These are phyloP conservation scores for Chaetomidium leptoderma DNA, from an alignment of 495 filamentous ascomycete genomes.

Conservation along the genomic window DNA sequence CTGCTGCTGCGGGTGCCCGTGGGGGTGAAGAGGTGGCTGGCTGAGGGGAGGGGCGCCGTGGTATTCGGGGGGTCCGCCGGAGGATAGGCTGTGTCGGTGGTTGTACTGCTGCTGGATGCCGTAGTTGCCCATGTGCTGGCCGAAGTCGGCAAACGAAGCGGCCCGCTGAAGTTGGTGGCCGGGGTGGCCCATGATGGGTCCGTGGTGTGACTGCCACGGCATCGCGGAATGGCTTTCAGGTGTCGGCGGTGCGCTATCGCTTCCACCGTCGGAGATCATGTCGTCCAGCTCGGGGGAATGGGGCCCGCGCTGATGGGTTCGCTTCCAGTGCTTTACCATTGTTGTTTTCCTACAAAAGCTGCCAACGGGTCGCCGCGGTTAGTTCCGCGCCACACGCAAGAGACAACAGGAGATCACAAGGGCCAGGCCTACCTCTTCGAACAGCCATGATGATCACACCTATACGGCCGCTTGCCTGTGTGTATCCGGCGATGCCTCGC, in stretches of 20 bases:
- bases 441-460: conserved; percentile 72
- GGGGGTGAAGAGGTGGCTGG: conserved; percentile 13
- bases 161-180: conserved; percentile 39
- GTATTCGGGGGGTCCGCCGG: conserved; percentile 38
- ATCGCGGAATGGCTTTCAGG: conserved; percentile 37
- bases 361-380: conserved; percentile 23
- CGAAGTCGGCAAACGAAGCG: conserved; percentile 43
- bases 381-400: conserved; percentile 10
- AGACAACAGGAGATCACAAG: not conserved
- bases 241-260: conserved; percentile 48
- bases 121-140: conserved; percentile 42
- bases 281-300: conserved; percentile 52
- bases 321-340: conserved; percentile 75
- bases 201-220: conserved; percentile 36
- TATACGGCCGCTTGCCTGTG: conserved; percentile 80
- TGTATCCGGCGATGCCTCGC: conserved; percentile 84
- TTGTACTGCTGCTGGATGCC: conserved; percentile 36
- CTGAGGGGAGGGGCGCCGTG: conserved; percentile 22
- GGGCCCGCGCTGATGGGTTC: conserved; percentile 62
- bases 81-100: conserved; percentile 45
- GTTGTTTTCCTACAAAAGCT: conserved; percentile 89
- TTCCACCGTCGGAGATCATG: conserved; percentile 53
- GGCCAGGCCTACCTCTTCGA: conserved; percentile 63
- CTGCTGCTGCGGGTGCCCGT: conserved; percentile 21
- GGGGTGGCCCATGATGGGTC: conserved; percentile 27